Conservation (phyloP, 2,329 filamentous ascomycete species). For the Aquanectria penicillioides region DNA sequence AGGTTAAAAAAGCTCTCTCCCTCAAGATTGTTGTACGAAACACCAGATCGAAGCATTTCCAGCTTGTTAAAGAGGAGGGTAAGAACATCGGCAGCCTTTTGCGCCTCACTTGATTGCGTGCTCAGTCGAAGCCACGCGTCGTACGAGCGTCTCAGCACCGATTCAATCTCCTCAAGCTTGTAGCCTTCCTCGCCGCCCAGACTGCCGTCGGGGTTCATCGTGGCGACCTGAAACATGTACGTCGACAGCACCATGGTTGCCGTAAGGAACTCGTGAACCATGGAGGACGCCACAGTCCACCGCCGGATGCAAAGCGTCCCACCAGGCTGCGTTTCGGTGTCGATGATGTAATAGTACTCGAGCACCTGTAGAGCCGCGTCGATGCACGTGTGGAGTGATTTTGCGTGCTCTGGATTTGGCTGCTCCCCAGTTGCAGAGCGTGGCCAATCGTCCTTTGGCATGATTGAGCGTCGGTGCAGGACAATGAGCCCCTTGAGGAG, state of each 20-base stretch:
- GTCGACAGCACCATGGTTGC: conserved; percentile 13
- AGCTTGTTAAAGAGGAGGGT: conserved; percentile 2
- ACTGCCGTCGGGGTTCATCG: neutral
- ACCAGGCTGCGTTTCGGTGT: conserved; percentile 9
- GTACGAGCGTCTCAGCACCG: neutral
- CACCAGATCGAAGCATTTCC: neutral
- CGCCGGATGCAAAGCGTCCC: neutral
- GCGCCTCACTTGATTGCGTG: conserved; percentile 12
- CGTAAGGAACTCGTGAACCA: conserved; percentile 16
- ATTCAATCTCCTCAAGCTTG: neutral
- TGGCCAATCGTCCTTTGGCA: neutral
- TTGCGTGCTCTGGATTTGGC: neutral
- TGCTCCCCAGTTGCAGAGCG: too few species aligned
- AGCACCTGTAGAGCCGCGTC: conserved; percentile 8
- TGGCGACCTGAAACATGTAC: conserved; percentile 15
- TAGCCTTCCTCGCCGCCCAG: neutral
- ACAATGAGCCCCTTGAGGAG: neutral
- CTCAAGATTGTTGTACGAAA: too few species aligned
- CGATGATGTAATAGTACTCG: neutral
- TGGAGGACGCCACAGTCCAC: conserved; percentile 12
- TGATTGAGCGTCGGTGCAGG: neutral
- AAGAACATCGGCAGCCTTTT: conserved; percentile 3
- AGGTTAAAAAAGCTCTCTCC: too few species aligned
- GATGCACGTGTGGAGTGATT: neutral
- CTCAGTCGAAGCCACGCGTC: conserved; percentile 12